These are phyloP conservation scores for Bimuria novae-zelandiae DNA, from an alignment of 2,329 filamentous ascomycete genomes.

Conservation along the genomic window DNA sequence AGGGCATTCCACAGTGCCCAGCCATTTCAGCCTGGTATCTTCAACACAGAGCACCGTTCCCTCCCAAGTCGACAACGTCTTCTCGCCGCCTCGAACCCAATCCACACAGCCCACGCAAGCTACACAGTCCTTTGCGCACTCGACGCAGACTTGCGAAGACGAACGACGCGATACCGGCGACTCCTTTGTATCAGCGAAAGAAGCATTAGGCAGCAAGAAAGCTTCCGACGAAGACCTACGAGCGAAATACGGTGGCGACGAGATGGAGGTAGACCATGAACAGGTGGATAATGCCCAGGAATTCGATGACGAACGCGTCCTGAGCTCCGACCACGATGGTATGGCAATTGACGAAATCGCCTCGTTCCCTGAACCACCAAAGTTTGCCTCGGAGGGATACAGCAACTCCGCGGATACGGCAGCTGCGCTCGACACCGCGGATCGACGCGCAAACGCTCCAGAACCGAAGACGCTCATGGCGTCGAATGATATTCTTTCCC, in stretches of 20 bases:
- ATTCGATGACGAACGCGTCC: slow-evolving; percentile 32
- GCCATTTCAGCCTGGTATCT: slow-evolving; percentile 18
- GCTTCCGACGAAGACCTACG: slow-evolving; percentile 32
- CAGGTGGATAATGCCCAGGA: slow-evolving; percentile 30
- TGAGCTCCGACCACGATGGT: slow-evolving; percentile 19
- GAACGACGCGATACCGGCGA: slow-evolving; percentile 45
- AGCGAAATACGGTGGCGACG: slow-evolving; percentile 25
- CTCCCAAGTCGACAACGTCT: slow-evolving; percentile 33
- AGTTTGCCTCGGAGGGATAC: slow-evolving; percentile 33
- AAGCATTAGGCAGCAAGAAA: slow-evolving; percentile 44
- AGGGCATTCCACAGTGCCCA: slow-evolving; percentile 13
- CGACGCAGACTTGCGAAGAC: slow-evolving; percentile 25
- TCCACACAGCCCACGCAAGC: slow-evolving; percentile 40
- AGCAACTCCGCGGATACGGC: slow-evolving; percentile 40
- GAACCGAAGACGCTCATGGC: slow-evolving; percentile 30
- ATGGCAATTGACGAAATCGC: slow-evolving; percentile 24
- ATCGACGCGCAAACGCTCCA: slow-evolving; percentile 24
- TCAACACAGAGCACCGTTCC: slow-evolving; percentile 39
- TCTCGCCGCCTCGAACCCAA: slow-evolving; percentile 38
- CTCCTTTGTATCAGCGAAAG: slow-evolving; percentile 56
- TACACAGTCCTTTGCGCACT: slow-evolving; percentile 32
- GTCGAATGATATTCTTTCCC: slow-evolving; percentile 22
- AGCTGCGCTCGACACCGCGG: slow-evolving; percentile 34
- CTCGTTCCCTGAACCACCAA: slow-evolving; percentile 28
- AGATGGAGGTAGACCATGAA: slow-evolving; percentile 41